Evolutionary conservation across 345 rosid species (phyloP), one percentile per base, ranked within the genome.

Genomic region (Isatis tinctoria): DNA sequence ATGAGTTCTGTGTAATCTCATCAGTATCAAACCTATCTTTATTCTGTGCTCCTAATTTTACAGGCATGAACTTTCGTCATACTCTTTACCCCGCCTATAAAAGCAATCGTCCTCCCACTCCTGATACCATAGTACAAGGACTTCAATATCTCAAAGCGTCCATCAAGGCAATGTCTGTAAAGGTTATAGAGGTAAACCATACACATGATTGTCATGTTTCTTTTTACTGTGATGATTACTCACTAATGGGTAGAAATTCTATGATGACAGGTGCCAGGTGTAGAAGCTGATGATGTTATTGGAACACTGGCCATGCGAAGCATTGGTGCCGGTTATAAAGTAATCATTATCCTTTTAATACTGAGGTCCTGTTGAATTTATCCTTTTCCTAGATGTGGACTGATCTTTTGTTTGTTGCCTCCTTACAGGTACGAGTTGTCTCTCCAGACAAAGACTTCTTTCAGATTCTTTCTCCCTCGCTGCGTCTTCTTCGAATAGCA

Each of bases 361-460:
- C 27, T 36, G 28, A 45, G 18, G 60, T 47, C 24, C 9, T 60
- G 64, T 39, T n/a, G 28, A 48, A n/a, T 45, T 14, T 26, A 0
- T 52, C 14, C 18, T 16, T 76, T 52, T 76, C 11, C 47, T 54
- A 53, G 11, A 35, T 43, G 26, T n/a, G 22, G 39, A 9, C 16
- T 43, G 30, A 54, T 54, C 35, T 62, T 27, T 11, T 57, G 36
- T 65, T 64, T 57, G 43, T 13, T 69, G n/a, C 32, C 13, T 16
- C 65, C 45, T 70, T 61, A 60, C 84, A 95, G 99, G 99, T 95
- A 26, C 86, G 97, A 71, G 96, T 95, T 63, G 97, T 95, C 77
- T 95, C 99, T 57, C 99, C 99, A 0, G 99, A 95, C 83, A 95
- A 92, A 83, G 99, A 95, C 80, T 95, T 95, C 78, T 95, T 95